Percentiles rank a stretch among this genome's conserved stretches.
Evolutionary conservation across 2,329 filamentous ascomycete species (phyloP).

Genomic region (Penicillium sp.): DNA sequence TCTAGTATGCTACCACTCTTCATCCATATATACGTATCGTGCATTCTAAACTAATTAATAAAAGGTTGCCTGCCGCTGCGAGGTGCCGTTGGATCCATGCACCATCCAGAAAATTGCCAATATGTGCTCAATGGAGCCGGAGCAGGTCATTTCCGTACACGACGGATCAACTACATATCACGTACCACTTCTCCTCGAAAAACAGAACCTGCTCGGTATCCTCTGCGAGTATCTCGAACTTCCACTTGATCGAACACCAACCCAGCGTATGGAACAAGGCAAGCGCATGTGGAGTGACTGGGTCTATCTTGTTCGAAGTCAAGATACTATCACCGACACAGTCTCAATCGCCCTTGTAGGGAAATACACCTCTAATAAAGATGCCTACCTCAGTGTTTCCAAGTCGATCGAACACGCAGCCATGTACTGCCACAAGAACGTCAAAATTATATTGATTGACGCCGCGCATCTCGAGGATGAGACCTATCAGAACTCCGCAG

Average conservation of each 20-base stretch:
- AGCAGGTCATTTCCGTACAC: slow-evolving; percentile 83
- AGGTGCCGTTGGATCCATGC: slow-evolving; percentile 67
- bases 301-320: slow-evolving; percentile 67
- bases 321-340: slow-evolving; percentile 65
- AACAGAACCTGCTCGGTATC: slow-evolving; percentile 72
- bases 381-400: slow-evolving; percentile 79
- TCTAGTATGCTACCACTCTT: slow-evolving; percentile 38
- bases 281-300: slow-evolving; percentile 73
- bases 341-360: slow-evolving; percentile 86
- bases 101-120: slow-evolving; percentile 86
- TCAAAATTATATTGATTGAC: slow-evolving; percentile 83
- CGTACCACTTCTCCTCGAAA: slow-evolving; percentile 84
- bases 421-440: slow-evolving; percentile 78
- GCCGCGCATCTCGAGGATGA: slow-evolving; percentile 76
- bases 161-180: slow-evolving; percentile 92
- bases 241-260: slow-evolving; percentile 55
- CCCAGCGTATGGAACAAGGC: slow-evolving; percentile 58
- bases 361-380: slow-evolving; percentile 83
- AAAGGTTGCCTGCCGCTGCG: slow-evolving; percentile 86
- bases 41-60: background rate
- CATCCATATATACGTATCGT: no score
- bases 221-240: slow-evolving; percentile 67
- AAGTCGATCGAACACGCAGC: slow-evolving; percentile 89
- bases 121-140: slow-evolving; percentile 80
- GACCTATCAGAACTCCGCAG: slow-evolving; percentile 61